Evolutionary conservation across 495 filamentous ascomycete species (phyloP).

Genomic region (Annulohypoxylon stygium): DNA sequence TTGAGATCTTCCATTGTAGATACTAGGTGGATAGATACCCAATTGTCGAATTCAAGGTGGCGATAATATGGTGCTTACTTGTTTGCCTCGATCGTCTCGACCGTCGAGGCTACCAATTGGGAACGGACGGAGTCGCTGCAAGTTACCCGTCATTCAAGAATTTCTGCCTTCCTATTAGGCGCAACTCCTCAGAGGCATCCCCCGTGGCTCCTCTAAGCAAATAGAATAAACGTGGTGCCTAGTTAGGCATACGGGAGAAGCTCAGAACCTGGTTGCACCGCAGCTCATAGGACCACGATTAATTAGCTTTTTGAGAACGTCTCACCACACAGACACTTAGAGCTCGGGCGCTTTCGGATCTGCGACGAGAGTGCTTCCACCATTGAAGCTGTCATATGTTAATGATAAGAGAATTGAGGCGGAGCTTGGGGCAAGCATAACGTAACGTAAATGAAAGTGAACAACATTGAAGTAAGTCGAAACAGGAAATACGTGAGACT

Average conservation of each 20-base stretch:
- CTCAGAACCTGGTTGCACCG: slow-evolving; percentile 18
- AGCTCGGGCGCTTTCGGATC: slow-evolving; percentile 45
- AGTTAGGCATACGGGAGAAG: slow-evolving; percentile 17
- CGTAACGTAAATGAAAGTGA: slow-evolving; percentile 22
- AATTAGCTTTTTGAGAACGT: slow-evolving; percentile 31
- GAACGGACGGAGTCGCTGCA: slow-evolving; percentile 7
- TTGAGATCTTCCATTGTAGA: not conserved
- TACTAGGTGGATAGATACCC: not conserved
- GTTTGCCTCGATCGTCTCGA: slow-evolving; percentile 4
- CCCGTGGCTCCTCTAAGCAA: slow-evolving; percentile 16
- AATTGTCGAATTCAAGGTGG: not conserved
- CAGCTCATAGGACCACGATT: slow-evolving; percentile 16
- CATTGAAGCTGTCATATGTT: slow-evolving; percentile 23
- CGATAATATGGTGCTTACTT: slow-evolving; percentile 8
- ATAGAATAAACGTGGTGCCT: slow-evolving; percentile 23
- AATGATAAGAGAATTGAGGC: slow-evolving; percentile 34
- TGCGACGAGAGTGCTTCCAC: slow-evolving; percentile 20
- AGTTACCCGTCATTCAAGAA: slow-evolving; percentile 9
- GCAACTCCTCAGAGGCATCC: slow-evolving; percentile 1
- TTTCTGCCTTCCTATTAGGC: slow-evolving; percentile 16
- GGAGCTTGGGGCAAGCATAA: slow-evolving; percentile 27
- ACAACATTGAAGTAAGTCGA: not conserved
- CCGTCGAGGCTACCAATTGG: slow-evolving; percentile 14
- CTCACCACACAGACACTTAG: slow-evolving; percentile 30
- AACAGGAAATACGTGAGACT: slow-evolving; percentile 14